Conservation (phyloP, 768 basidiomycete species). For the Lactarius akahatsu region DNA sequence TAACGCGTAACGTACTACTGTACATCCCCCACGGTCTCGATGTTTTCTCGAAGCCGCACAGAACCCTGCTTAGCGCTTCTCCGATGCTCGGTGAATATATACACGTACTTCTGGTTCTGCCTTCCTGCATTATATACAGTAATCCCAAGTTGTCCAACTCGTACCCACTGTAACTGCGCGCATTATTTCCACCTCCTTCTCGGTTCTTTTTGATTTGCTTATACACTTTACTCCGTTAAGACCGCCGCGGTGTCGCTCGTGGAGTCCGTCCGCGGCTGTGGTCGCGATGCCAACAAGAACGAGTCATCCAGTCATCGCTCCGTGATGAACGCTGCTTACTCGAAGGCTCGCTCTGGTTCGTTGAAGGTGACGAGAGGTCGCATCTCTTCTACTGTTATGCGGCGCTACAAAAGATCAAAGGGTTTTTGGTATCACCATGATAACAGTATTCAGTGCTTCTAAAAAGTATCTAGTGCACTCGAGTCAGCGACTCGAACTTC, state of each 20-base stretch:
- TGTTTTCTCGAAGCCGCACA: neutral
- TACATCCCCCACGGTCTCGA: no score
- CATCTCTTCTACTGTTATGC: neutral
- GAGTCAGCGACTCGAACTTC: no score
- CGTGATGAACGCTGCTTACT: neutral
- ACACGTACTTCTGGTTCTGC: neutral
- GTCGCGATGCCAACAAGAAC: neutral
- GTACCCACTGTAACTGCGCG: neutral
- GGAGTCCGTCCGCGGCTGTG: neutral
- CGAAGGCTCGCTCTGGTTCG: neutral
- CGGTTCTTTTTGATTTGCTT: neutral
- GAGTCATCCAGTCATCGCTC: neutral
- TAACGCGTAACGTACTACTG: no score
- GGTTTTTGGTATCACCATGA: neutral
- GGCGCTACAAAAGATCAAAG: neutral
- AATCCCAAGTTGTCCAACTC: neutral
- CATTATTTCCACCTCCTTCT: neutral
- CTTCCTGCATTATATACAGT: neutral
- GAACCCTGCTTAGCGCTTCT: neutral
- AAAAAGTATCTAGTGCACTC: neutral
- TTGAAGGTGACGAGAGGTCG: neutral
- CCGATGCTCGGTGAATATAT: neutral
- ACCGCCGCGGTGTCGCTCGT: neutral
- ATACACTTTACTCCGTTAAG: neutral
- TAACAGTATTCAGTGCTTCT: neutral